phyloP scores from a whole-genome alignment of 2,329 filamentous ascomycete species.

The Akanthomyces dipterigenus region DNA sequence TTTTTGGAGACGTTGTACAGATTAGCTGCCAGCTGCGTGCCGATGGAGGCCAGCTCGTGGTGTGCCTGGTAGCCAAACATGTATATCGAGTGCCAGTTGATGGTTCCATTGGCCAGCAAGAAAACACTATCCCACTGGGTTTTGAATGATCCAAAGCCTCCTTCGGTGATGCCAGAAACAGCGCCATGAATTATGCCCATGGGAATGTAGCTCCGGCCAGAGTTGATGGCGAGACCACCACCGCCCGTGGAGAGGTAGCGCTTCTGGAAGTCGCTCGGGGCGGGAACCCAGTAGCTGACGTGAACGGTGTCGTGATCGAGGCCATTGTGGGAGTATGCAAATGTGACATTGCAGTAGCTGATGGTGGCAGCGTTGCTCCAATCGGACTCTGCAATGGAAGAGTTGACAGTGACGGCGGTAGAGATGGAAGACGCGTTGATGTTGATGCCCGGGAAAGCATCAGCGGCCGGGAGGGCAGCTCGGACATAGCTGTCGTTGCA shows the following conservation, averaged over 20 bases:
- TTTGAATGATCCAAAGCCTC: slow-evolving; percentile 42
- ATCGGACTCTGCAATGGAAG: slow-evolving; percentile 20
- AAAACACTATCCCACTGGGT: slow-evolving; percentile 30
- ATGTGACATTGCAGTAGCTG: slow-evolving; percentile 40
- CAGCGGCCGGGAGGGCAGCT: not conserved
- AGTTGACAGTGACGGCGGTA: slow-evolving; percentile 26
- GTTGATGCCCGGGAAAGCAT: slow-evolving; percentile 19
- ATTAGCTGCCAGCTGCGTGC: slow-evolving; percentile 35
- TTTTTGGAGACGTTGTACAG: slow-evolving; percentile 30
- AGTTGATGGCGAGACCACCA: slow-evolving; percentile 39
- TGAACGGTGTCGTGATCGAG: slow-evolving; percentile 25
- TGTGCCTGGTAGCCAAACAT: slow-evolving; percentile 33
- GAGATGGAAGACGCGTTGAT: slow-evolving; percentile 23
- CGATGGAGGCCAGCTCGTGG: slow-evolving; percentile 31
- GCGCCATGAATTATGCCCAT: slow-evolving; percentile 40
- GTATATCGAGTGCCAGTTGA: slow-evolving; percentile 28
- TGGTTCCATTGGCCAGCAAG: slow-evolving; percentile 32
- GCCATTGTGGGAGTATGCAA: slow-evolving; percentile 38
- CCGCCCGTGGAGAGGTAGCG: slow-evolving; percentile 41
- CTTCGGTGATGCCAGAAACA: slow-evolving; percentile 41
- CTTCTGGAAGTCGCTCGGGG: slow-evolving; percentile 35
- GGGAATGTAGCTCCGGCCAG: slow-evolving; percentile 23
- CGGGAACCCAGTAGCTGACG: slow-evolving; percentile 35
- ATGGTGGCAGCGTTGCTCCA: slow-evolving; percentile 25
- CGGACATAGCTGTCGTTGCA: not conserved